Conservation (phyloP, 805 yeast genomes). For the Lipomyces sp. region DNA sequence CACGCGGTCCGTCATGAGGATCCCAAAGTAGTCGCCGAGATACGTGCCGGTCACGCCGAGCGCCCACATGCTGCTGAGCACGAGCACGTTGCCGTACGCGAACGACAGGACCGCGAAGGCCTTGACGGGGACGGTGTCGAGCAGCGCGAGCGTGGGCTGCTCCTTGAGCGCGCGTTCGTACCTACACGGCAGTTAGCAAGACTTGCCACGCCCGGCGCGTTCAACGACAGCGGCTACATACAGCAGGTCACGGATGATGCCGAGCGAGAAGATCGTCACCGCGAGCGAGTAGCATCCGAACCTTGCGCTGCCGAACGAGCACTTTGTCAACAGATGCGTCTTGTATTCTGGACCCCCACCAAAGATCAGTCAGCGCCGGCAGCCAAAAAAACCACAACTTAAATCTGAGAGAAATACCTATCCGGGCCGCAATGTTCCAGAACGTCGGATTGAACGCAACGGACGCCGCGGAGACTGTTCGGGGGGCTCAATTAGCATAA, state of each 20-base stretch:
- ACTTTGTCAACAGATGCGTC: slow-evolving; percentile 69
- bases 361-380: neutral
- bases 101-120: slow-evolving; percentile 56
- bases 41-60: slow-evolving; percentile 96
- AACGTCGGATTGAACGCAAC: slow-evolving; percentile 90
- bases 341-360: slow-evolving; percentile 55
- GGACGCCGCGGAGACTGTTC: slow-evolving; percentile 53
- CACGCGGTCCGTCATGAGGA: slow-evolving; percentile 85
- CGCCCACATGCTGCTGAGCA: slow-evolving; percentile 80
- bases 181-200: slow-evolving; percentile 1
- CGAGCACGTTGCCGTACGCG: slow-evolving; percentile 73
- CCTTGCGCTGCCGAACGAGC: slow-evolving; percentile 61
- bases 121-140: slow-evolving; percentile 43
- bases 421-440: slow-evolving; percentile 91
- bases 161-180: slow-evolving; percentile 65
- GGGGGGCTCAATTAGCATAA: too few species aligned
- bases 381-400: neutral
- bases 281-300: slow-evolving; percentile 87
- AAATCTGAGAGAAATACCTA: slow-evolving; percentile 37
- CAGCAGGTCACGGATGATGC: slow-evolving; percentile 74
- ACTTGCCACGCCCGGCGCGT: neutral
- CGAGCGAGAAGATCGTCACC: slow-evolving; percentile 74
- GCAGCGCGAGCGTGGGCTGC: slow-evolving; percentile 64
- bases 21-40: slow-evolving; percentile 97
- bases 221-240: slow-evolving; percentile 31